phyloP scores from a whole-genome alignment of 345 rosid genomes.

The Gossypium ekmanianum region DNA sequence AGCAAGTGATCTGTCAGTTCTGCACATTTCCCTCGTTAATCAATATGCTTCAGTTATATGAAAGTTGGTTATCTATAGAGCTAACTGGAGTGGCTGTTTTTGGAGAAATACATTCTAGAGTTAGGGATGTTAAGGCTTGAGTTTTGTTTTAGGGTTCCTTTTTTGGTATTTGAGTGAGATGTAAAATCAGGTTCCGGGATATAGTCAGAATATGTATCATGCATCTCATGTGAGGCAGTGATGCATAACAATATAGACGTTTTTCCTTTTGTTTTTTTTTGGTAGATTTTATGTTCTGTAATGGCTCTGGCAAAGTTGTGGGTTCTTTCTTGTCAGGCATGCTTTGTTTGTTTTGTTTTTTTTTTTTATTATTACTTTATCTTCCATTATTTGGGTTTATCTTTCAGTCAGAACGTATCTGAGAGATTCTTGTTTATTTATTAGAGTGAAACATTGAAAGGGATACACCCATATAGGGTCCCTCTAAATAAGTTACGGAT shows the following conservation, averaged over 20 bases:
- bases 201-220: constrained; percentile 59
- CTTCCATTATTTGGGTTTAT: constrained; percentile 33
- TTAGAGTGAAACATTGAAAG: constrained; percentile 40
- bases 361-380: constrained; percentile 16
- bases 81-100: constrained; percentile 55
- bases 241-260: constrained; percentile 48
- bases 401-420: constrained; percentile 43
- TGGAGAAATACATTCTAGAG: constrained; percentile 45
- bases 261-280: background rate
- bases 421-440: constrained; percentile 44
- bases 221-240: constrained; percentile 73
- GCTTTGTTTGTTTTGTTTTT: constrained; percentile 28
- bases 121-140: constrained; percentile 56
- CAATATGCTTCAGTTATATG: constrained; percentile 35
- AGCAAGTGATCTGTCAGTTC: constrained; percentile 52
- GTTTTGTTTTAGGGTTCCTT: constrained; percentile 39
- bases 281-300: constrained; percentile 32
- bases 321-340: constrained; percentile 37
- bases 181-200: constrained; percentile 68
- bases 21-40: constrained; percentile 27
- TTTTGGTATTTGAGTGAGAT: constrained; percentile 57
- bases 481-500: constrained; percentile 37
- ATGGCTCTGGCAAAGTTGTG: constrained; percentile 42
- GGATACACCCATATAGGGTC: constrained; percentile 45
- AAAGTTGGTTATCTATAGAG: constrained; percentile 50